phyloP scores from a whole-genome alignment of 208 protist species.

The Acanthamoeba triangularis region DNA sequence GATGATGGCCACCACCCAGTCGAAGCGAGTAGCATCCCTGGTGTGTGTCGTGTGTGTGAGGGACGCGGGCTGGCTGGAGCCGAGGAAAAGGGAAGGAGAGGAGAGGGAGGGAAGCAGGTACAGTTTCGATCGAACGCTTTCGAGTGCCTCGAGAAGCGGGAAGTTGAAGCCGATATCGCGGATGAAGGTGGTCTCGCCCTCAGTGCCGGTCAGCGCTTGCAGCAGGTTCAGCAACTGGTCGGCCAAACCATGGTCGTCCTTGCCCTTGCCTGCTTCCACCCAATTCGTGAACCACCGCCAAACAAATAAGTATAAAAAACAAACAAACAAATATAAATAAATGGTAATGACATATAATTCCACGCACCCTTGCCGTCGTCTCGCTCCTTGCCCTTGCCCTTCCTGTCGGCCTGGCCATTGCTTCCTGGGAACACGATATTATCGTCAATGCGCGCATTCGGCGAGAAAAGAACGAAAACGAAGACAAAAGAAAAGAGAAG shows the following conservation, averaged over 20 bases:
- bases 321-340: background rate
- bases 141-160: constrained; percentile 27
- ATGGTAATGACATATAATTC: background rate
- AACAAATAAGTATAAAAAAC: background rate
- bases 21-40: constrained; percentile 53
- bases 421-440: background rate
- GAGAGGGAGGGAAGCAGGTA: background rate
- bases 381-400: constrained; percentile 63
- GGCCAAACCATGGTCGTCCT: background rate
- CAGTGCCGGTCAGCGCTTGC: constrained; percentile 23
- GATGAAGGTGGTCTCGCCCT: constrained; percentile 55
- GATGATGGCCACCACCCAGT: constrained; percentile 70
- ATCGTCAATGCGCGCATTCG: background rate
- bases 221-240: constrained; percentile 61
- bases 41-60: background rate
- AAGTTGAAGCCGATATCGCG: constrained; percentile 55
- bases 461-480: background rate
- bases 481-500: no score
- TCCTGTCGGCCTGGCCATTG: constrained; percentile 31
- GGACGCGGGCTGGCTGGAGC: background rate
- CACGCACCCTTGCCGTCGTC: constrained; percentile 53
- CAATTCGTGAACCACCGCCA: background rate
- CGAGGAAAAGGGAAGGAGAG: background rate
- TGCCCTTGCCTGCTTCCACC: constrained; percentile 41
- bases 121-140: constrained; percentile 18